These are phyloP conservation scores for Akanthomyces uredinophilus DNA, from an alignment of 2,329 filamentous ascomycete genomes.

Conservation along the genomic window DNA sequence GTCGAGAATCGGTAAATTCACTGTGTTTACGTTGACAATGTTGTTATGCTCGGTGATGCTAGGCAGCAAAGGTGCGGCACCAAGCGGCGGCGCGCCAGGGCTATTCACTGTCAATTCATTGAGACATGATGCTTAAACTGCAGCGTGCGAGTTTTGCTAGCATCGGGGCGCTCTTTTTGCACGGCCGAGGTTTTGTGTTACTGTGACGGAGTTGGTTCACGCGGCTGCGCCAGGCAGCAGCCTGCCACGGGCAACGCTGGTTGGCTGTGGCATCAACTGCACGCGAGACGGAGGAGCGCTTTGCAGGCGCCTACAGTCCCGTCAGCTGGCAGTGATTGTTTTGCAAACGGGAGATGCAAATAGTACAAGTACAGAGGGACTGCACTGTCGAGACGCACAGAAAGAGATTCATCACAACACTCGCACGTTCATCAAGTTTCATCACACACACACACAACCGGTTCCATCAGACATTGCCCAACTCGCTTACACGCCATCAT, in stretches of 20 bases:
- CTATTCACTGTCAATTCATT: background rate
- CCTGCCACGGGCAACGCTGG: background rate
- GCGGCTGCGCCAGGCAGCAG: conserved; percentile 9
- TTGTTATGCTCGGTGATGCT: background rate
- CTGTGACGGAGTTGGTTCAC: background rate
- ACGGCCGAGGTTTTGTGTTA: background rate
- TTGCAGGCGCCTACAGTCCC: background rate
- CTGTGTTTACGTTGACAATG: background rate
- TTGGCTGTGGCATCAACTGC: background rate
- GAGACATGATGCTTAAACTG: background rate
- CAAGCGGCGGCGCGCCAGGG: no score
- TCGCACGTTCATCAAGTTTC: background rate
- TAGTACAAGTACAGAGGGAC: background rate
- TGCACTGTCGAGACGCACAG: background rate
- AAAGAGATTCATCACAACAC: background rate
- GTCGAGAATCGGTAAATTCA: background rate
- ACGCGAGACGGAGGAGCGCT: background rate
- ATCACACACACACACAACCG: no score
- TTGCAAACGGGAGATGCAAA: background rate
- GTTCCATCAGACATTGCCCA: background rate
- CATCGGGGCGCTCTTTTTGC: background rate
- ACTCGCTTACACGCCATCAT: background rate
- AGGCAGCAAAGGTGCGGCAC: background rate
- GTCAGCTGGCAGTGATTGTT: background rate
- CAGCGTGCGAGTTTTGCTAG: background rate